phyloP scores from a whole-genome alignment of 352 stramenopile genomes.

The Globisporangium abappressorium region DNA sequence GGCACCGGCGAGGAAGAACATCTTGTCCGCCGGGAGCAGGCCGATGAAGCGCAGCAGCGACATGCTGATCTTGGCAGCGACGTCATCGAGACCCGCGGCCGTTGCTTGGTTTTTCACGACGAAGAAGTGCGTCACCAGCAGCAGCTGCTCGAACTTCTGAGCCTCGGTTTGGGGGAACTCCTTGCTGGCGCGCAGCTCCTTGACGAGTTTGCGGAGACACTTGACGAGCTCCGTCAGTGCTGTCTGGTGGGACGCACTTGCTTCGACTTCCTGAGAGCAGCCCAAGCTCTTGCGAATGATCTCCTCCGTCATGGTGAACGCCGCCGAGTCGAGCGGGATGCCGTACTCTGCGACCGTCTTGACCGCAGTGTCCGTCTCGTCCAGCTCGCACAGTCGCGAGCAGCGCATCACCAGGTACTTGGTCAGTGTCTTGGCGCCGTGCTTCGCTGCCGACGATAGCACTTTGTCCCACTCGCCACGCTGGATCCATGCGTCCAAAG shows the following conservation, averaged over 20 bases:
- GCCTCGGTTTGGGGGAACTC: constrained; percentile 45
- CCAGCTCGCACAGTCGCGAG: constrained; percentile 62
- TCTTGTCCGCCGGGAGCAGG: constrained; percentile 92
- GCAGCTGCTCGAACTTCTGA: constrained; percentile 75
- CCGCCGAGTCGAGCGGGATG: constrained; percentile 55
- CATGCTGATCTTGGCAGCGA: constrained; percentile 82
- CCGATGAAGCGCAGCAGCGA: constrained; percentile 88
- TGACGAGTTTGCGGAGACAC: constrained; percentile 62
- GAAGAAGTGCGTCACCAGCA: constrained; percentile 79
- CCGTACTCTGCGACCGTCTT: constrained; percentile 76
- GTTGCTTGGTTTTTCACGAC: constrained; percentile 65
- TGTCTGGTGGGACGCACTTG: constrained; percentile 36
- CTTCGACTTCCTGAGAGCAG: constrained; percentile 41
- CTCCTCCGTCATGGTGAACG: constrained; percentile 52
- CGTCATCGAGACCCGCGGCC: constrained; percentile 54
- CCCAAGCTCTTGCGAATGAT: constrained; percentile 58
- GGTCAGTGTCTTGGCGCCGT: constrained; percentile 62
- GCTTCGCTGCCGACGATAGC: constrained; percentile 80
- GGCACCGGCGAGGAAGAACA: constrained; percentile 89
- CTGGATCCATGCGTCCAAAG: constrained; percentile 91
- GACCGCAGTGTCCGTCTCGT: constrained; percentile 75
- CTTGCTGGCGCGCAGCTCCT: constrained; percentile 62
- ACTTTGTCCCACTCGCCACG: constrained; percentile 93
- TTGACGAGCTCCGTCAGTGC: constrained; percentile 67
- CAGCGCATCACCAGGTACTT: constrained; percentile 88